Evolutionary conservation across 148 eudicot species (phyloP), one percentile per base, ranked within the genome.

Genomic region (Rhododendron simsii): DNA sequence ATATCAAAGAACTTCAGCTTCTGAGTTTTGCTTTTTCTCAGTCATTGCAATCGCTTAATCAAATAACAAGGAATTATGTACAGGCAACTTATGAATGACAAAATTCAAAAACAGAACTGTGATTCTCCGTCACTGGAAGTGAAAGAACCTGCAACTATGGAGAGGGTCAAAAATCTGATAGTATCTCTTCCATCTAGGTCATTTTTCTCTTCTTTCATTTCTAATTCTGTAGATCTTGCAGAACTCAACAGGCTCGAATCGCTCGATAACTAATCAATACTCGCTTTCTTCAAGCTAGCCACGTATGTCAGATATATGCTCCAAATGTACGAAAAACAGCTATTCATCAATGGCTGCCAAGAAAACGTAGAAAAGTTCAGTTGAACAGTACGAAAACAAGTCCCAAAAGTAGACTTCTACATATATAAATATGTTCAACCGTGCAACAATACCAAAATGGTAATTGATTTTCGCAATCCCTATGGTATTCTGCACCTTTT

Each of bases 321-420:
- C 98, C 98, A 95, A 63, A 94, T 63, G 81, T 94, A 95, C 10
- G 94, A 90, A 82, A 95, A 94, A 5, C 95, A 91, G 85, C 94
- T 94, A 81, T 92, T 93, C 51, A 87, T 87, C 92, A 95, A 81
- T 30, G 98, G 96, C 98, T 95, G 96, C 89, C 76, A 92, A 77
- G 21, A 35, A 78, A 14, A 50, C 10, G 35, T 0, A 69, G 67
- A 47, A 33, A 48, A 85, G 11, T 55, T 37, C 61, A 78, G 76
- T 39, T 59, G 59, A 85, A 18, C 73, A 50, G 82, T 0, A 13
- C 0, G 8, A 51, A 47, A 78, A n/a, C 30, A 78, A 48, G 55
- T n/a, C 57, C 57, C 13, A 45, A n/a, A 63, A 2, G 26, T 37
- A 37, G 2, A 18, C 44, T 20, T 41, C 2, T 9, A 41, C 5